These are phyloP conservation scores for Colletotrichum eremochloae DNA, from an alignment of 2,329 filamentous ascomycete species.

Conservation along the genomic window DNA sequence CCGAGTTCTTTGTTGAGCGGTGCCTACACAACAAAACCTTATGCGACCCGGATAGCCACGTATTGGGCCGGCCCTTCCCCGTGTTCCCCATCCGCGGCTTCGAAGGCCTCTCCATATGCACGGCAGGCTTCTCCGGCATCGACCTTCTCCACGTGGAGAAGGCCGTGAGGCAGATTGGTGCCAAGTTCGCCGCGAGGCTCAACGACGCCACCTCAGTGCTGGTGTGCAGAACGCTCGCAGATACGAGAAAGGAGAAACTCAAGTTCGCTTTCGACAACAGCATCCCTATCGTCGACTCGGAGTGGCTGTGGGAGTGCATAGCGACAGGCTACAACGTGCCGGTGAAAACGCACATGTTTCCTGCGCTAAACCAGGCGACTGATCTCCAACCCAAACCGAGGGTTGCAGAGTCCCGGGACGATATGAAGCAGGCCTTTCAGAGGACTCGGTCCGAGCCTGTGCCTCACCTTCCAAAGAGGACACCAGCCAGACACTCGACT, in stretches of 20 bases:
- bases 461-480: conserved; percentile 20
- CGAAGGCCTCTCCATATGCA: conserved; percentile 77
- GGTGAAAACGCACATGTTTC: conserved; percentile 61
- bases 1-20: conserved; percentile 93
- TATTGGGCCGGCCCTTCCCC: conserved; percentile 83
- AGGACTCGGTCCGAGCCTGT: conserved; percentile 36
- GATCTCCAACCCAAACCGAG: conserved; percentile 28
- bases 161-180: conserved; percentile 81
- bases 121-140: conserved; percentile 85
- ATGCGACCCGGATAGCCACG: conserved; percentile 76
- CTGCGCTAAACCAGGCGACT: conserved; percentile 53
- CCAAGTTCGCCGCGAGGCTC: conserved; percentile 83
- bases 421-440: conserved; percentile 32
- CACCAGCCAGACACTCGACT: conserved; percentile 45
- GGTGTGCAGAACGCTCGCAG: conserved; percentile 73
- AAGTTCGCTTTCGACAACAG: conserved; percentile 80
- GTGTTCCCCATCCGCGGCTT: conserved; percentile 79
- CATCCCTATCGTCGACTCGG: conserved; percentile 83
- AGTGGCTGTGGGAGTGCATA: conserved; percentile 91
- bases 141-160: conserved; percentile 89
- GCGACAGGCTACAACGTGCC: conserved; percentile 64
- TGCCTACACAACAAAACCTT: conserved; percentile 84
- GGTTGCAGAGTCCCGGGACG: conserved; percentile 12
- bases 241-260: conserved; percentile 80
- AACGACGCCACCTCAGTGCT: conserved; percentile 80